A percentile compares a stretch with the other conserved stretches of the same genome.
These are phyloP conservation scores for Entomortierella lignicola DNA, from an alignment of 192 early-diverging fungal species.

Conservation along the genomic window DNA sequence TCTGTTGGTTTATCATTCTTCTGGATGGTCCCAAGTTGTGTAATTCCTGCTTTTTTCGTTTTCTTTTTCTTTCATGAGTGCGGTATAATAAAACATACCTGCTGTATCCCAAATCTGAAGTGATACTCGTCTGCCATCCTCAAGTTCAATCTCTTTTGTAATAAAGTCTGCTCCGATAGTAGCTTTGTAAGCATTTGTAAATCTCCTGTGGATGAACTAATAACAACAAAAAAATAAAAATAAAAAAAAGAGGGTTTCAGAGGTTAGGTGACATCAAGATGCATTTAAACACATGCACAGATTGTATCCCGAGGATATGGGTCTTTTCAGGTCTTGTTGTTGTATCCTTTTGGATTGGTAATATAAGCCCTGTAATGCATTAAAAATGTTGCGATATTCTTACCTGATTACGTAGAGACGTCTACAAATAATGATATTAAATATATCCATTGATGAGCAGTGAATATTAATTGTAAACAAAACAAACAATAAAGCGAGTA, in stretches of 20 bases:
- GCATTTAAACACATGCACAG: too few species aligned
- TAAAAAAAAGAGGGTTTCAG: too few species aligned
- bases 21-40: background rate
- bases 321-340: too few species aligned
- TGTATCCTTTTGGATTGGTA: too few species aligned
- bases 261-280: too few species aligned
- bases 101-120: conserved; percentile 95
- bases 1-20: too few species aligned
- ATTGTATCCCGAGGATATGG: too few species aligned
- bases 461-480: background rate
- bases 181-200: conserved; percentile 96
- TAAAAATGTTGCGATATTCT: conserved; percentile 1
- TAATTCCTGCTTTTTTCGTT: too few species aligned
- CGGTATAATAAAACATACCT: conserved; percentile 16
- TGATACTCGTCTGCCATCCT: conserved; percentile 78
- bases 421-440: conserved; percentile 20
- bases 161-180: conserved; percentile 99
- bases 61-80: too few species aligned
- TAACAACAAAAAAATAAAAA: background rate
- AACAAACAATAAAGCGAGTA: background rate
- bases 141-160: conserved; percentile 92
- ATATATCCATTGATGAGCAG: too few species aligned
- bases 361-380: too few species aligned
- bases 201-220: conserved; percentile 91
- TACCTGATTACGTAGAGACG: conserved; percentile 56